These are phyloP conservation scores for Neonectria ditissima DNA, from an alignment of 2,329 filamentous ascomycete genomes.

Conservation along the genomic window DNA sequence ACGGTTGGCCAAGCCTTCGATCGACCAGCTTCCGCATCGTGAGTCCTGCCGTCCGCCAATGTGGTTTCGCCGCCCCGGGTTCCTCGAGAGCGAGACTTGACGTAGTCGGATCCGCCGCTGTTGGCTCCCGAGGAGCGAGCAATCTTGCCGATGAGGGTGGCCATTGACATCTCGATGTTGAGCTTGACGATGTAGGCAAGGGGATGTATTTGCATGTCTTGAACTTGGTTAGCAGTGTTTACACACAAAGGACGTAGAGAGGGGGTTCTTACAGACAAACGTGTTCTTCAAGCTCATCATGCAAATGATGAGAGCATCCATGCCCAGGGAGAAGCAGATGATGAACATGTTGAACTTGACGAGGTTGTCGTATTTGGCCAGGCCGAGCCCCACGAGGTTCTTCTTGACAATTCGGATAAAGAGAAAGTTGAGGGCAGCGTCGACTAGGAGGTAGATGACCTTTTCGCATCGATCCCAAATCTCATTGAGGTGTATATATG, in stretches of 20 bases:
- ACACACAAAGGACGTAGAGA: neutral
- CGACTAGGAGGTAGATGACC: slow-evolving; percentile 57
- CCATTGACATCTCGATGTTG: slow-evolving; percentile 36
- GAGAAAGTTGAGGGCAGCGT: slow-evolving; percentile 57
- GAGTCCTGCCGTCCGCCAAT: neutral
- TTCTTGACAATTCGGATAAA: slow-evolving; percentile 57
- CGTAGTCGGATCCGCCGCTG: slow-evolving; percentile 8
- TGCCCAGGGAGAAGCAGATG: slow-evolving; percentile 7
- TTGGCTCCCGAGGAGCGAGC: neutral
- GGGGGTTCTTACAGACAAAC: neutral
- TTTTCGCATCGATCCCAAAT: slow-evolving; percentile 63
- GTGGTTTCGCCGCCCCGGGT: slow-evolving; percentile 10
- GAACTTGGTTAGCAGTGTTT: too few relatives aligned
- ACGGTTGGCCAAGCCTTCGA: slow-evolving; percentile 21
- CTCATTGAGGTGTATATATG: slow-evolving; percentile 55
- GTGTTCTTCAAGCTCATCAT: slow-evolving; percentile 5
- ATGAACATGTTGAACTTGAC: slow-evolving; percentile 12
- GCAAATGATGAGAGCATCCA: slow-evolving; percentile 9
- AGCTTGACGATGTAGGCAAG: slow-evolving; percentile 26
- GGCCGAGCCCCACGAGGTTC: slow-evolving; percentile 57
- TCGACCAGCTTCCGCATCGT: neutral
- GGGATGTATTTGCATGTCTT: neutral
- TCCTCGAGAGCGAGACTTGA: slow-evolving; percentile 13
- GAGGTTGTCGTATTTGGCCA: slow-evolving; percentile 51
- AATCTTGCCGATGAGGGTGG: slow-evolving; percentile 14